Evolutionary conservation across 805 yeast species (phyloP).

Genomic region (Candida odintsovae): DNA sequence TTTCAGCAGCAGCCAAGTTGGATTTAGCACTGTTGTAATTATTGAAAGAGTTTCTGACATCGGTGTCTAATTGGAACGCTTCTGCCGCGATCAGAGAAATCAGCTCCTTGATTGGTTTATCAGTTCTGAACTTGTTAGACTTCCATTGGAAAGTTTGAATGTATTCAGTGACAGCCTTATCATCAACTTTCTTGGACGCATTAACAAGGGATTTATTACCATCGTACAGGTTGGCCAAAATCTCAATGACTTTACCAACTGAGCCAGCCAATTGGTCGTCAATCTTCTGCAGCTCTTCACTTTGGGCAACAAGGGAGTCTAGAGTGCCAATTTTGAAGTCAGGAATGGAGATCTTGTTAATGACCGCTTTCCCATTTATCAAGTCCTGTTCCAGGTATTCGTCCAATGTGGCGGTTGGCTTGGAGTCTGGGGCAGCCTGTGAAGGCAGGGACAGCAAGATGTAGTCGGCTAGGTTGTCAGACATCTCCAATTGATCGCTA

Average conservation of each 20-base stretch:
- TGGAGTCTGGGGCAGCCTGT: constrained; percentile 50
- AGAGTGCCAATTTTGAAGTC: constrained; percentile 90
- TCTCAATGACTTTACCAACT: constrained; percentile 71
- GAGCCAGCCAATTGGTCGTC: constrained; percentile 74
- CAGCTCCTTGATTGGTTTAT: constrained; percentile 74
- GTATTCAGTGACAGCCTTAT: constrained; percentile 53
- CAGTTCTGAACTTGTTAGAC: constrained; percentile 76
- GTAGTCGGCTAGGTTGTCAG: constrained; percentile 35
- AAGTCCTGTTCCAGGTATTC: constrained; percentile 52
- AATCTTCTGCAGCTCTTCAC: constrained; percentile 80
- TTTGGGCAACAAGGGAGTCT: constrained; percentile 83
- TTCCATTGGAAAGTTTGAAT: constrained; percentile 83
- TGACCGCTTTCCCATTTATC: constrained; percentile 52
- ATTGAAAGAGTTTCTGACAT: constrained; percentile 71
- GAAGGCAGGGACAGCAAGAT: constrained; percentile 52
- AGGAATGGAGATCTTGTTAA: constrained; percentile 61
- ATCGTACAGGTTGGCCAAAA: constrained; percentile 46
- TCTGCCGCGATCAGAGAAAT: constrained; percentile 67
- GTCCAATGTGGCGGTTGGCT: constrained; percentile 35
- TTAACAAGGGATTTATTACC: constrained; percentile 35
- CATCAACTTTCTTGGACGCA: constrained; percentile 46
- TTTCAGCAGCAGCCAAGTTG: constrained; percentile 78
- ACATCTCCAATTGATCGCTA: constrained; percentile 10
- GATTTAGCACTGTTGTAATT: constrained; percentile 79
- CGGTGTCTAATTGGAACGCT: constrained; percentile 77